These are phyloP conservation scores for Lepidium sativum DNA, from an alignment of 345 rosid genomes.

Conservation along the genomic window DNA sequence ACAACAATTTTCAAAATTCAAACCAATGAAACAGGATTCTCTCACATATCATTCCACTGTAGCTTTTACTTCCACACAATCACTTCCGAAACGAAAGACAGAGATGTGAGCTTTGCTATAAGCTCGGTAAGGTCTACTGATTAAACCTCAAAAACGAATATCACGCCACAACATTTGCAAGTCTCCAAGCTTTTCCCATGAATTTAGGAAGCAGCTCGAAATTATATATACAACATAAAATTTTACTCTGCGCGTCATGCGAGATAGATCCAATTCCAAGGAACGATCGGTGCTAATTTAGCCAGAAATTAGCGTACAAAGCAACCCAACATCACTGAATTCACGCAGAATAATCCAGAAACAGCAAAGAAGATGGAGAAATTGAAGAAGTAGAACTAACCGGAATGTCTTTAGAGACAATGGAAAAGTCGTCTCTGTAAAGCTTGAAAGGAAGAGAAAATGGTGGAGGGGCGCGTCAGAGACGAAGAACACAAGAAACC, in stretches of 20 bases:
- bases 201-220: not conserved
- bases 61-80: conserved; percentile 7
- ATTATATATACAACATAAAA: not conserved
- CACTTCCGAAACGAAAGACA: not conserved
- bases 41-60: not conserved
- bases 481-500: conserved; percentile 21
- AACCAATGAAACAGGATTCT: not conserved
- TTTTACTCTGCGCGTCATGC: not conserved
- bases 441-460: conserved; percentile 15
- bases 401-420: not conserved
- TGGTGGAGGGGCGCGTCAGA: conserved; percentile 22
- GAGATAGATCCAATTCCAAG: conserved; percentile 7
- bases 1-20: not conserved
- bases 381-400: conserved; percentile 15
- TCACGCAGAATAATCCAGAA: not conserved
- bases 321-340: conserved; percentile 12
- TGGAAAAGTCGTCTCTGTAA: conserved; percentile 20
- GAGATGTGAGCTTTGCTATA: not conserved
- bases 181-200: not conserved
- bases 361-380: not conserved
- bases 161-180: not conserved
- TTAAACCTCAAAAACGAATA: not conserved
- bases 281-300: not conserved
- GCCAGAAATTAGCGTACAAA: not conserved
- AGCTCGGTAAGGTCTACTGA: not conserved